A percentile compares a stretch with the other conserved stretches of the same genome.
Conservation (phyloP, 768 basidiomycete genomes). For the Panellus pusillus region DNA sequence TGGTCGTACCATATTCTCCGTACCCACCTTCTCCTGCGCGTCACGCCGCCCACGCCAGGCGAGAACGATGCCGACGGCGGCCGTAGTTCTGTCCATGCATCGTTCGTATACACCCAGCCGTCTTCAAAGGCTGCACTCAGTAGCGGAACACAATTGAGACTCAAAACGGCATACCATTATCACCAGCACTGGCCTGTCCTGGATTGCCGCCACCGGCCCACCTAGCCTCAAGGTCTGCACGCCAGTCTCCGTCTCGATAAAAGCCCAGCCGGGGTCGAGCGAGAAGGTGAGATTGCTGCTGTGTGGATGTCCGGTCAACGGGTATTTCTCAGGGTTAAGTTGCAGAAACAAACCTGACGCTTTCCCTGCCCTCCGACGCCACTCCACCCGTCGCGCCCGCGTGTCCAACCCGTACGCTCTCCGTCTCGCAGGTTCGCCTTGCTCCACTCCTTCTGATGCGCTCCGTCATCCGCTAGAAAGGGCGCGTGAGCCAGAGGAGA, state of each 20-base stretch:
- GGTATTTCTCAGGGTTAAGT: neutral
- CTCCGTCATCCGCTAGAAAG: conserved; percentile 5
- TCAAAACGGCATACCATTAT: neutral
- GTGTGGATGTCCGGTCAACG: conserved; percentile 23
- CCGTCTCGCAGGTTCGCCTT: conserved; percentile 41
- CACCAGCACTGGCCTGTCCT: neutral
- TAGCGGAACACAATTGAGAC: too few species aligned
- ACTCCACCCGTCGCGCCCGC: conserved; percentile 71
- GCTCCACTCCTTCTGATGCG: conserved; percentile 37
- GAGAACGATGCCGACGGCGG: conserved; percentile 34
- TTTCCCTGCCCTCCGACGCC: conserved; percentile 49
- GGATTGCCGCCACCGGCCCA: conserved; percentile 48
- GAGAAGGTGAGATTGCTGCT: conserved; percentile 83
- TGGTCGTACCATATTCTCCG: conserved; percentile 62
- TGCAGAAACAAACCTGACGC: conserved; percentile 58
- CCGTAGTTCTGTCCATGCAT: conserved; percentile 63
- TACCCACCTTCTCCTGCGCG: conserved; percentile 69
- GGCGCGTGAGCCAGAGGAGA: neutral
- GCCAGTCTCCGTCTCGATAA: conserved; percentile 76
- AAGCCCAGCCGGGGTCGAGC: conserved; percentile 72
- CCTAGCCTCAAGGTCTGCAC: conserved; percentile 55
- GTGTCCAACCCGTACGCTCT: conserved; percentile 69
- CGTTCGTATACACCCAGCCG: conserved; percentile 84
- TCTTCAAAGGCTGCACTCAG: conserved; percentile 34
- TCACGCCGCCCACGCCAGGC: conserved; percentile 48